phyloP scores from a whole-genome alignment of 1,139 yeast species.

The Geotrichum cucujoidarum region DNA sequence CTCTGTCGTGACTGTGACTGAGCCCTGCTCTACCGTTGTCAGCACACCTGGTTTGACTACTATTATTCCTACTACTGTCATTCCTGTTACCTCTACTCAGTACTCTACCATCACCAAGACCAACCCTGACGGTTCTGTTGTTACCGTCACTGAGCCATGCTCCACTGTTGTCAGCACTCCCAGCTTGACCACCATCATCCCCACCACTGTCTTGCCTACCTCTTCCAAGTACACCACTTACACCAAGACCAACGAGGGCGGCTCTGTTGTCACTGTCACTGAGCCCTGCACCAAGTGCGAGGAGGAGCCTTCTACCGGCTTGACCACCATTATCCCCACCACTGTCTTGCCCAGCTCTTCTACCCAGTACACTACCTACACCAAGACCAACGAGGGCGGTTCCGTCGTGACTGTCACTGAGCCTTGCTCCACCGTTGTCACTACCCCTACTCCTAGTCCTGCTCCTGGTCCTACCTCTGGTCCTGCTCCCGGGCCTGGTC shows the following conservation, averaged over 20 bases:
- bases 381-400: conserved; percentile 3
- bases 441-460: conserved; percentile 6
- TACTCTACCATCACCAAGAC: neutral
- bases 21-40: neutral
- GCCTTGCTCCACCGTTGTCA: conserved; percentile 1
- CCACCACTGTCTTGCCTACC: neutral
- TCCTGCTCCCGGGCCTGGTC: neutral
- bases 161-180: neutral
- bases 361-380: conserved; percentile 1
- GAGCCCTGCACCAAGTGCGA: conserved; percentile 8
- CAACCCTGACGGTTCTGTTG: neutral
- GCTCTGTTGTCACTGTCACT: conserved; percentile 3
- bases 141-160: conserved; percentile 9
- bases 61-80: neutral
- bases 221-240: conserved; percentile 10
- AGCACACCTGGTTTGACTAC: no score
- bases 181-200: neutral
- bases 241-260: neutral
- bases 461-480: neutral
- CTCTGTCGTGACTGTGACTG: neutral
- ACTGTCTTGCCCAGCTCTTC: neutral
- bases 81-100: neutral
- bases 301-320: neutral
- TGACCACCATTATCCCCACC: neutral
- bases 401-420: conserved; percentile 4